These are phyloP conservation scores for Conidiobolus coronatus DNA, from an alignment of 371 early-diverging fungal species.

Conservation along the genomic window DNA sequence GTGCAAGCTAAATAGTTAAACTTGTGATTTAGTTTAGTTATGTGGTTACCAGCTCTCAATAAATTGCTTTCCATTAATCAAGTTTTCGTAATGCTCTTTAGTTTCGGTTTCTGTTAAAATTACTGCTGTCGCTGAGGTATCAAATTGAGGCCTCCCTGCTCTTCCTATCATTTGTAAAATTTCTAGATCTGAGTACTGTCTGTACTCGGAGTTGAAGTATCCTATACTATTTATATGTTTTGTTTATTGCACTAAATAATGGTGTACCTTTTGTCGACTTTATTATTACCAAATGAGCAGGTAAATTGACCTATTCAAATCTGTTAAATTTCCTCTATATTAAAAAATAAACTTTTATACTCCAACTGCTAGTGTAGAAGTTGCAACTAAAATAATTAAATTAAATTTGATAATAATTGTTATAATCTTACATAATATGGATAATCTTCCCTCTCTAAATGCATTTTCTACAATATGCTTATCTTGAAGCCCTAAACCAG, in stretches of 20 bases:
- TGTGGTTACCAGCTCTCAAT: slow-evolving; percentile 37
- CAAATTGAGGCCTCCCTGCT: slow-evolving; percentile 76
- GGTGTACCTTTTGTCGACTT: slow-evolving; percentile 27
- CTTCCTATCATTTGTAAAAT: slow-evolving; percentile 82
- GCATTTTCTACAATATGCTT: slow-evolving; percentile 34
- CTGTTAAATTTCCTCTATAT: too few relatives aligned
- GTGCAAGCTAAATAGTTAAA: slow-evolving; percentile 23
- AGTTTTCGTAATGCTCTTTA: slow-evolving; percentile 22
- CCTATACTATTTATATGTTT: slow-evolving; percentile 13
- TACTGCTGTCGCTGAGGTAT: slow-evolving; percentile 44
- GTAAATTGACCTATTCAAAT: slow-evolving; percentile 46
- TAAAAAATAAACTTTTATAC: too few relatives aligned
- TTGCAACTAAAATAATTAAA: slow-evolving; percentile 24
- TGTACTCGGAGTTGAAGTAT: slow-evolving; percentile 28
- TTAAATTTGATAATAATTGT: not conserved
- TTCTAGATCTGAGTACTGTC: slow-evolving; percentile 43
- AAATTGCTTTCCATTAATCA: slow-evolving; percentile 24
- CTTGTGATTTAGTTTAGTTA: slow-evolving; percentile 6
- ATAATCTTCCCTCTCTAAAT: slow-evolving; percentile 28
- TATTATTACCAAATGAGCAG: slow-evolving; percentile 72
- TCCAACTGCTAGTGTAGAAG: slow-evolving; percentile 81
- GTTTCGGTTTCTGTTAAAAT: slow-evolving; percentile 41
- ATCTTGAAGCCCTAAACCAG: slow-evolving; percentile 37
- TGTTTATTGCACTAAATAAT: slow-evolving; percentile 4
- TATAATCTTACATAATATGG: slow-evolving; percentile 31